Conservation (phyloP, 116 monocot genomes). For the Cymodocea nodosa region DNA sequence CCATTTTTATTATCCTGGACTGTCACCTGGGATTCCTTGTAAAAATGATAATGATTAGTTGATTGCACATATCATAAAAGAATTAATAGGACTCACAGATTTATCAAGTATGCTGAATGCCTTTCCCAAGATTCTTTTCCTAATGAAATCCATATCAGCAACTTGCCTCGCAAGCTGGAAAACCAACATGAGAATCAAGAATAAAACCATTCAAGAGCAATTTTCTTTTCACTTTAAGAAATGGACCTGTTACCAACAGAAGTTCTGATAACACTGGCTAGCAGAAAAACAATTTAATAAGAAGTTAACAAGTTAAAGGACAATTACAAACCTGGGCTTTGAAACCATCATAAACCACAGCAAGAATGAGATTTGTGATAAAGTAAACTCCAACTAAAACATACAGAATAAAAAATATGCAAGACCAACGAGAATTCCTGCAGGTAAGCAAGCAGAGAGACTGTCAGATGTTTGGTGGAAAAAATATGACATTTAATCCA, state of each 20-base stretch:
- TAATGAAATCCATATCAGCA: slow-evolving; percentile 63
- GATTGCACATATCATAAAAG: neutral
- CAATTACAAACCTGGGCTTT: slow-evolving; percentile 62
- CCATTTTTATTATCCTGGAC: neutral
- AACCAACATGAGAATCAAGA: neutral
- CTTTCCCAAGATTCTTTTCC: slow-evolving; percentile 63
- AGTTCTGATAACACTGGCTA: neutral
- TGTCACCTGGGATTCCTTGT: neutral
- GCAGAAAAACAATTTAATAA: neutral
- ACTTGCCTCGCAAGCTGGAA: slow-evolving; percentile 86
- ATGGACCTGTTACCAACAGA: neutral
- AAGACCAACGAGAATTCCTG: slow-evolving; percentile 92
- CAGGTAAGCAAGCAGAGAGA: slow-evolving; percentile 11
- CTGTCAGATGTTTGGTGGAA: neutral
- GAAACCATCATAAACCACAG: slow-evolving; percentile 97
- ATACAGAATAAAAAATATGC: slow-evolving; percentile 85
- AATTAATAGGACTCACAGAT: slow-evolving; percentile 42
- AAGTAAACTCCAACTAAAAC: slow-evolving; percentile 93
- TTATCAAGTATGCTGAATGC: slow-evolving; percentile 78
- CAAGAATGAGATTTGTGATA: slow-evolving; percentile 96
- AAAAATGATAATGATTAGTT: neutral
- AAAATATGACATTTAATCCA: too few species aligned
- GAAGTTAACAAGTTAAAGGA: neutral
- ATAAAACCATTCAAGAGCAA: neutral
- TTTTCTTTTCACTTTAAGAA: neutral